A percentile compares a stretch with the other conserved stretches of the same genome.
phyloP scores from a whole-genome alignment of 2,329 filamentous ascomycete genomes.

The Sporothrix schenckii region DNA sequence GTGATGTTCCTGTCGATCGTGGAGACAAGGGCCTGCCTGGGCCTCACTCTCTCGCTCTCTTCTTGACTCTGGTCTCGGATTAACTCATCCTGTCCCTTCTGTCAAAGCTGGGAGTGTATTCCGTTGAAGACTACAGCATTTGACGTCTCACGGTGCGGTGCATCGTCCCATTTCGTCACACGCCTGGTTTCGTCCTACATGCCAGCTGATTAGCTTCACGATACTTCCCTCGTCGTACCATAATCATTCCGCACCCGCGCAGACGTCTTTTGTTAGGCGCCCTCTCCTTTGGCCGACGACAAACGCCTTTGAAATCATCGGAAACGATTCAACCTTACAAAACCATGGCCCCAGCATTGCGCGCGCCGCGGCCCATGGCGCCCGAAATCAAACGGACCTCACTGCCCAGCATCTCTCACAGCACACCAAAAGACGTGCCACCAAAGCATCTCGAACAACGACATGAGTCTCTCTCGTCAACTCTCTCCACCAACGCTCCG shows the following conservation, averaged over 20 bases:
- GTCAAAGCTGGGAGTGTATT: too few relatives aligned
- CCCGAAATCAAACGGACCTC: background rate
- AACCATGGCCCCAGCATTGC: conserved; percentile 15
- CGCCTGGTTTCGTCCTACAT: conserved; percentile 19
- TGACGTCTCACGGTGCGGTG: conserved; percentile 4
- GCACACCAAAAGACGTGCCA: background rate
- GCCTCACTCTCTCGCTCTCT: background rate
- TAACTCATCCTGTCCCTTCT: background rate
- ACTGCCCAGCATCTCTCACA: background rate
- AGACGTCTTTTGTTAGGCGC: background rate
- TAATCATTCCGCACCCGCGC: background rate
- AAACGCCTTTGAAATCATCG: background rate
- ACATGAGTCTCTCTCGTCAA: background rate
- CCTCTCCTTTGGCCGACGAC: background rate
- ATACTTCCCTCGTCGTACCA: background rate
- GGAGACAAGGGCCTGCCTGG: background rate
- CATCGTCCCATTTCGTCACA: conserved; percentile 6
- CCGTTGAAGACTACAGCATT: background rate
- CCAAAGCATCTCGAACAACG: background rate
- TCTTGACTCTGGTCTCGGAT: background rate
- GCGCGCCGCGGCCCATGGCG: background rate
- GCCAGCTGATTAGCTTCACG: background rate
- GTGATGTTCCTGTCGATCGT: conserved; percentile 16
- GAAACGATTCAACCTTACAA: background rate
- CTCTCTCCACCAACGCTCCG: background rate